Conservation (phyloP, 495 filamentous ascomycete species). For the Lasiosphaeria ovina region DNA sequence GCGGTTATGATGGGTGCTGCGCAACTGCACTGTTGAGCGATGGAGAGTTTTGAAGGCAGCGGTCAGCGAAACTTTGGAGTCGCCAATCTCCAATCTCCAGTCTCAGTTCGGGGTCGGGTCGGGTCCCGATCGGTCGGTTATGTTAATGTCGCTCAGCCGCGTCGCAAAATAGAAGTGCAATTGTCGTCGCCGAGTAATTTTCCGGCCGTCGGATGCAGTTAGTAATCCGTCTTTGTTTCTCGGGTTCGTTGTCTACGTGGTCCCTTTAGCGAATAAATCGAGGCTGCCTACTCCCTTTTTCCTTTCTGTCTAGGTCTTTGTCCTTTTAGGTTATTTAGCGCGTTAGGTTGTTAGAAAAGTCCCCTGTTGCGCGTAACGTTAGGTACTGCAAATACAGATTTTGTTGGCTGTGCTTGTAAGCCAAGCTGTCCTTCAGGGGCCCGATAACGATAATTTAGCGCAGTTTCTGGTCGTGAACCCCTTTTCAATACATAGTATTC, state of each 20-base stretch:
- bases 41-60: conserved; percentile 4
- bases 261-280: not conserved
- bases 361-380: too few species aligned
- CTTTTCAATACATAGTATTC: too few species aligned
- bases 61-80: not conserved
- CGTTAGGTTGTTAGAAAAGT: too few species aligned
- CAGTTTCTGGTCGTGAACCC: not conserved
- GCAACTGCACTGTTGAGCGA: not conserved
- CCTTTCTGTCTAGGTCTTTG: not conserved
- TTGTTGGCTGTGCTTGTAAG: not conserved
- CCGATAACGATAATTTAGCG: conserved; percentile 14
- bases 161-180: not conserved
- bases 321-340: not conserved
- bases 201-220: not conserved
- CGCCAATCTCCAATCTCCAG: too few species aligned
- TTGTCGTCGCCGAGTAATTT: not conserved
- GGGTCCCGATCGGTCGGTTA: not conserved
- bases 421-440: not conserved
- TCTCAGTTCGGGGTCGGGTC: not conserved
- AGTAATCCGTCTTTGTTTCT: not conserved
- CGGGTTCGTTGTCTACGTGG: not conserved
- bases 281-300: not conserved
- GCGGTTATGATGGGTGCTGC: not conserved
- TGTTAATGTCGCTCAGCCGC: not conserved
- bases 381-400: not conserved